Evolutionary conservation across 768 basidiomycete species (phyloP), one percentile per base, ranked within the genome.

Genomic region (Boletus vinaceobasis): DNA sequence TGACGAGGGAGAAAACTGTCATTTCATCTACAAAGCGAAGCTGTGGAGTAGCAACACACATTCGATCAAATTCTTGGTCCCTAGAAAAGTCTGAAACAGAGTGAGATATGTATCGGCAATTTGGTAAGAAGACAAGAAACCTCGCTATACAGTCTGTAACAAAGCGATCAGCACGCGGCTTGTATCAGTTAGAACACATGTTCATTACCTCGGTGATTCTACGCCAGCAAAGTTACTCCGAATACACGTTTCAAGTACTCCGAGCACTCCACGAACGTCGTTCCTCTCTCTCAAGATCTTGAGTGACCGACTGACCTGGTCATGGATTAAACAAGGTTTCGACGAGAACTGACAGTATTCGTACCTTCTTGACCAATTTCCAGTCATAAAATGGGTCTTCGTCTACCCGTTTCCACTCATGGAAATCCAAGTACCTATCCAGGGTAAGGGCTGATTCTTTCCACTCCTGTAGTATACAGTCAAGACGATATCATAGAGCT

Each of bases 381-480:
- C 88, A 95, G 63, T 98, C 97, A 67, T 95, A 98, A 60, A 87
- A 97, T 2, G 85, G 75, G 70, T 96, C 93, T 62, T 94, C 90
- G 43, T 96, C 90, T 11, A 84, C 70, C 49, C 76, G 78, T 69
- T 98, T 98, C 97, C 97, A 99, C 51, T 86, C 84, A 52, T 93
- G 79, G 63, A 97, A 96, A 7, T 86, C 79, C 27, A 98, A 76
- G 74, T 88, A 88, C 51, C 81, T 78, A 64, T 99, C 97, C 57
- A 99, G 68, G 39, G 77, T 79, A 50, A 79, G 72, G 1, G 97
- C 97, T 0, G 85, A 85, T 29, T 79, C 76, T 71, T 88, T 92
- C 97, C 97, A 99, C 73, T 97, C 90, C 79, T 90, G 60, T 10
- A 50, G 21, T 7, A 36, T 19, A 10, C 19, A 8, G 6, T 11